A percentile compares a stretch with the other conserved stretches of the same genome.
phyloP scores from a whole-genome alignment of 352 stramenopile species.

The Globisporangium iwayamae region DNA sequence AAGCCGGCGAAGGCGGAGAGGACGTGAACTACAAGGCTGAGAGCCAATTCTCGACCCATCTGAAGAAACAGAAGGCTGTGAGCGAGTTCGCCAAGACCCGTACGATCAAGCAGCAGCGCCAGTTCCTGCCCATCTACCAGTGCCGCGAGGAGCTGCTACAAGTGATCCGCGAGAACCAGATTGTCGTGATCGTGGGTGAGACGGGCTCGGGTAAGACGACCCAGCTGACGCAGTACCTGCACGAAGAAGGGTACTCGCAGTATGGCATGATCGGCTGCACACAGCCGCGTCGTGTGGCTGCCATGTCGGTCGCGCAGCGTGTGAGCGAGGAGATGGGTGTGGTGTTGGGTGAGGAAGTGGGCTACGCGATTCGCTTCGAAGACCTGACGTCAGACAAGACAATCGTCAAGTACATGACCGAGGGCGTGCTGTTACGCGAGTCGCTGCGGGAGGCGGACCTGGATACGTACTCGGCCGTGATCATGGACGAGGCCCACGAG shows the following conservation, averaged over 20 bases:
- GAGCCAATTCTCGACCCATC: slow-evolving; percentile 91
- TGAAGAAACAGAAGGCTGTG: slow-evolving; percentile 89
- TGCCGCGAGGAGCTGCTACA: slow-evolving; percentile 95
- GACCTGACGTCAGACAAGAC: slow-evolving; percentile 94
- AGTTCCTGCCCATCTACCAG: slow-evolving; percentile 95
- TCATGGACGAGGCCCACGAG: slow-evolving; percentile 96
- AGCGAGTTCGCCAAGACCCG: slow-evolving; percentile 97
- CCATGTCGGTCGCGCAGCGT: slow-evolving; percentile 98
- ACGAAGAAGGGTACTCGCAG: slow-evolving; percentile 88
- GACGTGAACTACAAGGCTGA: slow-evolving; percentile 94
- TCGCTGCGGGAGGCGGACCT: slow-evolving; percentile 87
- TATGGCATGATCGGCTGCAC: slow-evolving; percentile 95
- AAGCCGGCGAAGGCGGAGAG: slow-evolving; percentile 22
- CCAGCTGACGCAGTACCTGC: slow-evolving; percentile 95
- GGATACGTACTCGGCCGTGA: slow-evolving; percentile 86
- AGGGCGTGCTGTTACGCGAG: slow-evolving; percentile 91
- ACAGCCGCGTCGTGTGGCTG: slow-evolving; percentile 97
- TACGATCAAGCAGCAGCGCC: slow-evolving; percentile 94
- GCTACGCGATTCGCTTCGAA: slow-evolving; percentile 94
- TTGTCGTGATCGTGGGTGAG: slow-evolving; percentile 98
- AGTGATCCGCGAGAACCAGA: slow-evolving; percentile 97
- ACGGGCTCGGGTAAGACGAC: slow-evolving; percentile 98
- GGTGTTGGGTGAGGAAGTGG: slow-evolving; percentile 88
- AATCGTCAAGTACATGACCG: slow-evolving; percentile 97
- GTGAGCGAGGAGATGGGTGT: slow-evolving; percentile 98